These are phyloP conservation scores for Chalara sp. DNA, from an alignment of 2,329 filamentous ascomycete species.

Conservation along the genomic window DNA sequence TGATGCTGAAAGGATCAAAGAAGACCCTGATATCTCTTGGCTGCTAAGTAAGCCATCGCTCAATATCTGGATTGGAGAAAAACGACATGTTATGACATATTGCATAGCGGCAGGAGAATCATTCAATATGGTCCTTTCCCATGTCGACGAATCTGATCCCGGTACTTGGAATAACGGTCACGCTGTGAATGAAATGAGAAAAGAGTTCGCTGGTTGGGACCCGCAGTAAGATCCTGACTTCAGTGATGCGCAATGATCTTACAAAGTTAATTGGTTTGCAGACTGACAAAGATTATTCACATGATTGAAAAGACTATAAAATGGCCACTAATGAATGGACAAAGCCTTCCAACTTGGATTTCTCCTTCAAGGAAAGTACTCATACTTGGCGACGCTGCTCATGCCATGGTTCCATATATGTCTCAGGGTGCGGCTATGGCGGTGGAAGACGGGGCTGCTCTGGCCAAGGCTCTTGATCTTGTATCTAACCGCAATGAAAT, in stretches of 20 bases:
- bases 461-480: conserved; percentile 42
- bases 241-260: too few relatives aligned
- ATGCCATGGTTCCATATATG: conserved; percentile 43
- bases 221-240: neutral
- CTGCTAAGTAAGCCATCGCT: conserved; percentile 29
- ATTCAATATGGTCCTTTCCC: conserved; percentile 22
- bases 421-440: conserved; percentile 60
- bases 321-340: conserved; percentile 7
- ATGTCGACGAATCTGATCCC: conserved; percentile 24
- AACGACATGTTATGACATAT: conserved; percentile 25
- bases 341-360: conserved; percentile 6
- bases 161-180: conserved; percentile 23
- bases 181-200: conserved; percentile 15
- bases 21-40: conserved; percentile 31
- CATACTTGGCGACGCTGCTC: conserved; percentile 45
- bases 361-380: conserved; percentile 17
- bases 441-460: conserved; percentile 55
- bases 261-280: too few relatives aligned
- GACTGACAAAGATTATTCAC: conserved; percentile 9
- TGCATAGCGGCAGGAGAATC: conserved; percentile 18
- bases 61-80: conserved; percentile 28
- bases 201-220: conserved; percentile 10
- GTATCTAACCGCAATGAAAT: conserved; percentile 39
- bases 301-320: conserved; percentile 10
- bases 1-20: conserved; percentile 30